phyloP scores from a whole-genome alignment of 2,329 filamentous ascomycete species.

The Plenodomus biglobosus region DNA sequence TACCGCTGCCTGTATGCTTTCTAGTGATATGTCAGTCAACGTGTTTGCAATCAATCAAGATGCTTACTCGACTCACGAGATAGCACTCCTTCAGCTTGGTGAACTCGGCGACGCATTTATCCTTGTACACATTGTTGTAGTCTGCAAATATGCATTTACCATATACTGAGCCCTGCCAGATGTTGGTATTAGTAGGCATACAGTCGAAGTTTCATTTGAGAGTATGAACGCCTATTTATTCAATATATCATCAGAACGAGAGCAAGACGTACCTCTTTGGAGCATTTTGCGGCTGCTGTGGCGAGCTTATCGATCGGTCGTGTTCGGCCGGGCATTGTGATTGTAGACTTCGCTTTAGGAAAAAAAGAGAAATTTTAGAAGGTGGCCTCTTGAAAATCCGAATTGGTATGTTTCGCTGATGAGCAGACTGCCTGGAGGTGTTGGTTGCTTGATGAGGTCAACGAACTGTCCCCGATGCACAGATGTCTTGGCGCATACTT shows the following conservation, averaged over 20 bases:
- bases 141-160: conserved; percentile 90
- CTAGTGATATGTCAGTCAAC: conserved; percentile 1
- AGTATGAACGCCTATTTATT: too few species aligned
- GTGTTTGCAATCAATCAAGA: background rate
- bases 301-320: conserved; percentile 71
- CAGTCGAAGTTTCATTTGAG: too few species aligned
- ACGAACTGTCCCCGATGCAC: conserved; percentile 6
- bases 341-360: background rate
- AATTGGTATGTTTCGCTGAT: background rate
- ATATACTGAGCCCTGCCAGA: conserved; percentile 79
- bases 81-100: conserved; percentile 84
- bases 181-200: too few species aligned
- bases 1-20: conserved; percentile 39
- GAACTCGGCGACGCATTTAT: conserved; percentile 87
- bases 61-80: conserved; percentile 66
- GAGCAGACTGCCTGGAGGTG: too few species aligned
- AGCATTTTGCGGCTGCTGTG: conserved; percentile 65
- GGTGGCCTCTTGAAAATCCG: too few species aligned
- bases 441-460: conserved; percentile 16
- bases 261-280: conserved; percentile 57
- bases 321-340: conserved; percentile 45
- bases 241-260: background rate
- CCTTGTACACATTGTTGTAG: conserved; percentile 86
- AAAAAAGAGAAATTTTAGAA: too few species aligned
- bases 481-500: conserved; percentile 18